A percentile compares a stretch with the other conserved stretches of the same genome.
phyloP scores from a whole-genome alignment of 208 protist species.

The Wallacemonas collosoma region DNA sequence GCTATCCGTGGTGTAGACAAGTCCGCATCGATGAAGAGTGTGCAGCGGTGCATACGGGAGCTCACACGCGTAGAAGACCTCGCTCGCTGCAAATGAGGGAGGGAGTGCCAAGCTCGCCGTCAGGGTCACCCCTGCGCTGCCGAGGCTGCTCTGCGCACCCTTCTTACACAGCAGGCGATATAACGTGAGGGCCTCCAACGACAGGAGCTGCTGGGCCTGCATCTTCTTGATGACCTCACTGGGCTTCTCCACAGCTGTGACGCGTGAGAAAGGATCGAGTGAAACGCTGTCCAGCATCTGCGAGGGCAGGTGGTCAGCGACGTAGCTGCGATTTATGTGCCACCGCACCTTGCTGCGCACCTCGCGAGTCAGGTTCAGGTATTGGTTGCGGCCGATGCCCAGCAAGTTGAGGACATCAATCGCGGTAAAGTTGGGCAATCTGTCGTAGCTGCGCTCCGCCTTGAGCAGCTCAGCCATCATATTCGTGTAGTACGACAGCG shows the following conservation, averaged over 20 bases:
- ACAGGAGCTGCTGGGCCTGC: slow-evolving; percentile 29
- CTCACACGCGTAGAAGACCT: slow-evolving; percentile 55
- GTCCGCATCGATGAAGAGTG: slow-evolving; percentile 81
- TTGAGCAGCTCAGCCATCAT: slow-evolving; percentile 81
- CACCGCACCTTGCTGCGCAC: slow-evolving; percentile 88
- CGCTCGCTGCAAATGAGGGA: slow-evolving; percentile 19
- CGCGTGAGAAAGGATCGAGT: slow-evolving; percentile 57
- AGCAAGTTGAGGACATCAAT: slow-evolving; percentile 94
- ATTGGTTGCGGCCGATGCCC: slow-evolving; percentile 97
- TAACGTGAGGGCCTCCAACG: slow-evolving; percentile 42
- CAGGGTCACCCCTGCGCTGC: slow-evolving; percentile 27
- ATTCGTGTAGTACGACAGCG: slow-evolving; percentile 70
- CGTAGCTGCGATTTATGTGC: slow-evolving; percentile 66
- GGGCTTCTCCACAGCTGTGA: slow-evolving; percentile 41
- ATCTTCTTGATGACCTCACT: slow-evolving; percentile 23
- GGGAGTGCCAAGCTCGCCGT: slow-evolving; percentile 14
- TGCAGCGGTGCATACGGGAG: slow-evolving; percentile 46
- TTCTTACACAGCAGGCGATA: slow-evolving; percentile 51
- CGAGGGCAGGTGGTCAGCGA: slow-evolving; percentile 66
- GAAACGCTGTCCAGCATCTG: slow-evolving; percentile 44
- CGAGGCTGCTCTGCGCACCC: slow-evolving; percentile 32
- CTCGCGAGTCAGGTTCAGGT: slow-evolving; percentile 96
- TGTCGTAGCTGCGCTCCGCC: slow-evolving; percentile 91
- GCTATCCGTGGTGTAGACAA: slow-evolving; percentile 89
- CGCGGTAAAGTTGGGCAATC: slow-evolving; percentile 97